Evolutionary conservation across 164 flowering plant species (phyloP), one percentile per base, ranked within the genome.

Genomic region (Chimonanthus salicifolius): DNA sequence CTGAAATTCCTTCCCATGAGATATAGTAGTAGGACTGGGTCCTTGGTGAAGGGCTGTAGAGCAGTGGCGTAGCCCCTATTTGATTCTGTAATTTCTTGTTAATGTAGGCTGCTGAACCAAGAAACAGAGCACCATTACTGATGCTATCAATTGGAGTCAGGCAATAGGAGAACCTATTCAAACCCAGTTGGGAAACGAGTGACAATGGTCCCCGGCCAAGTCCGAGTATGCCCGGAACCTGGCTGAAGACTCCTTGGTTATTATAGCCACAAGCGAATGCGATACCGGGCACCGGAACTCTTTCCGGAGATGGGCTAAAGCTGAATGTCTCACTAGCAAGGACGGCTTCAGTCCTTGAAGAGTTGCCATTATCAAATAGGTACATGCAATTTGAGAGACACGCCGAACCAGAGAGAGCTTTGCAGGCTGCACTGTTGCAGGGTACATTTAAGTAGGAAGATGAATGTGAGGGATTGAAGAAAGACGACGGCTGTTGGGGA

Each of bases 191-290:
- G 0, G 98, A 88, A 47, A 92, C 88, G 2, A 94, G 80, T 0
- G 98, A 94, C 33, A 94, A 71, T 0, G 94, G 88, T 8, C 97
- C 98, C 0, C 97, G 88, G 7, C 98, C 97, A 2, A 94, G 81
- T 5, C 97, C 98, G 2, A 92, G 92, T 0, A 94, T 77, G 0
- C 98, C 96, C 0, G 87, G 82, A 0, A 84, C 90, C 73, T 87
- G 92, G 13, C 10, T 49, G 76, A 84, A 83, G 11, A 89, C 94
- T 11, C 94, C 97, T n/a, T 89, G 83, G 62, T 90, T 92, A 43
- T 87, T 87, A 2, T 69, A 76, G 1, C 96, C 93, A 47, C 98
- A 94, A 1, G 96, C 98, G 66, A 92, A 94, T 49, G 82, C 91
- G 0, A 94, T 66, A 1, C 80, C 69, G 0, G 80, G 77, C 2